phyloP scores from a whole-genome alignment of 1,284 basidiomycete genomes.

The Tilletia caries region DNA sequence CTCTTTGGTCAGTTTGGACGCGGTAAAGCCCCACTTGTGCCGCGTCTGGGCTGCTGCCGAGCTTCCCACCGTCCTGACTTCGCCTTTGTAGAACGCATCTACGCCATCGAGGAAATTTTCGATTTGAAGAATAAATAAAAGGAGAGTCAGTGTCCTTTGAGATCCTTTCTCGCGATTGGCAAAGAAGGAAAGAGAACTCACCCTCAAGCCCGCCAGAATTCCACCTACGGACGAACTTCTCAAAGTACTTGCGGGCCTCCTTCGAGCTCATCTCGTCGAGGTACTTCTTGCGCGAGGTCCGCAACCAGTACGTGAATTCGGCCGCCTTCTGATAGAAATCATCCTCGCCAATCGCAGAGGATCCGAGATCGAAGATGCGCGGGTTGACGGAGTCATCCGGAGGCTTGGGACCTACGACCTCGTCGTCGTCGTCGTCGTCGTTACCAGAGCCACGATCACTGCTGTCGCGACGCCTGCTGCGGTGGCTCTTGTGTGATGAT shows the following conservation, averaged over 20 bases:
- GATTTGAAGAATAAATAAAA: no score
- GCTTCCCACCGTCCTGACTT: not conserved
- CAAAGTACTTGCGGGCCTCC: slow-evolving; percentile 34
- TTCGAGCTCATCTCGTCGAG: slow-evolving; percentile 33
- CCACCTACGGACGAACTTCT: slow-evolving; percentile 31
- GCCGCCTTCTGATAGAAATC: slow-evolving; percentile 30
- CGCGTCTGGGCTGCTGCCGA: slow-evolving; percentile 23
- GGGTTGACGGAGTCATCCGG: not conserved
- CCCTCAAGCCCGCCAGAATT: slow-evolving; percentile 25
- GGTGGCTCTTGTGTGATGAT: not conserved
- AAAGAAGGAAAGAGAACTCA: slow-evolving; percentile 15
- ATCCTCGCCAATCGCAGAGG: slow-evolving; percentile 16
- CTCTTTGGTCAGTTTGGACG: slow-evolving; percentile 14
- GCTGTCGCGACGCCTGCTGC: not conserved
- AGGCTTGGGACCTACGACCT: not conserved
- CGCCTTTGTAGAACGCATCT: slow-evolving; percentile 20
- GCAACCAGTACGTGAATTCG: slow-evolving; percentile 40
- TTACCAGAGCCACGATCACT: no score
- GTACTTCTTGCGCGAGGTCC: slow-evolving; percentile 22
- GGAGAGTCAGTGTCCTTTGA: no score
- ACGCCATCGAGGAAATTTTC: no score
- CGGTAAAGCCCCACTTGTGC: slow-evolving; percentile 27
- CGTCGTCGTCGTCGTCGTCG: not conserved
- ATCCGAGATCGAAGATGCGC: slow-evolving; percentile 14
- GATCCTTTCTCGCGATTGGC: no score